Evolutionary conservation across 371 early-diverging fungal species (phyloP).

Genomic region (Fennellomyces sp.): DNA sequence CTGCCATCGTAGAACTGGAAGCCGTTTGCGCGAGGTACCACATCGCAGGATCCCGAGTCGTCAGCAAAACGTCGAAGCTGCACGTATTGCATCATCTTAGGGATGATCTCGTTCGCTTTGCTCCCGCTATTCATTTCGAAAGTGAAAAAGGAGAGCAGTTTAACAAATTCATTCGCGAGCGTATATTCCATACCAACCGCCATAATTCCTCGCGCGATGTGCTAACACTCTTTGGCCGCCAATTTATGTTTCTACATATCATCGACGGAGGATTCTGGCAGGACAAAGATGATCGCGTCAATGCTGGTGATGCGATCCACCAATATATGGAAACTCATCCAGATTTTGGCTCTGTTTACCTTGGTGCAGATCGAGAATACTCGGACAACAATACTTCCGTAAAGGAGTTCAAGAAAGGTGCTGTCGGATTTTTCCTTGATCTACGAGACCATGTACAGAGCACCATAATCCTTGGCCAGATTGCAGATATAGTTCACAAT

Average conservation of each 20-base stretch:
- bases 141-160: slow-evolving; percentile 12
- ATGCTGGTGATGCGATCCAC: slow-evolving; percentile 7
- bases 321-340: background rate
- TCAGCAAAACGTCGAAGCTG: too few species aligned
- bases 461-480: background rate
- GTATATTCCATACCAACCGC: slow-evolving; percentile 8
- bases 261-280: background rate
- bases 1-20: too few species aligned
- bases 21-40: too few species aligned
- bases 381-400: background rate
- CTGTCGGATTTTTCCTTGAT: background rate
- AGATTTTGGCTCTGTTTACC: background rate
- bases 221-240: too few species aligned
- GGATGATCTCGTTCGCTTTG: slow-evolving; percentile 5
- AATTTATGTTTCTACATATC: background rate
- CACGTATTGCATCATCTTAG: background rate
- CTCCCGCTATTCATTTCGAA: slow-evolving; percentile 4
- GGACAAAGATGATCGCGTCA: background rate
- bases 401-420: background rate
- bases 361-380: background rate
- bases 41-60: too few species aligned
- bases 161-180: slow-evolving; percentile 7
- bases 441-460: too few species aligned
- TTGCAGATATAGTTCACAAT: background rate
- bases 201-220: too few species aligned